Evolutionary conservation across 345 rosid genomes (phyloP).

Genomic region (Boechera divaricarpa): DNA sequence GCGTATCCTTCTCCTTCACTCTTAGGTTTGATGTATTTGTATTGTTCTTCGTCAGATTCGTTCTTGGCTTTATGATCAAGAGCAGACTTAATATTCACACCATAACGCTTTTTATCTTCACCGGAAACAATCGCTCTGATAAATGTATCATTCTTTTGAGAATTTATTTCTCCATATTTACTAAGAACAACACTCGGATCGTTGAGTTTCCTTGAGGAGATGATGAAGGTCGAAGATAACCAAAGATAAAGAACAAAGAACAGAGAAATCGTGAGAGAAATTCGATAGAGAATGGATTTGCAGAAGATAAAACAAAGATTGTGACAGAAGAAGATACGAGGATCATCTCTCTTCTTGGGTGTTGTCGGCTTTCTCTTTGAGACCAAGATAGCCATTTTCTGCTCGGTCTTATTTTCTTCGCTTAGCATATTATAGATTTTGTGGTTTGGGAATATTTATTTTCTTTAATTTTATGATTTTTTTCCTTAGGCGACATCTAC

Average conservation of each 20-base stretch:
- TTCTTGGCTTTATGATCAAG: neutral
- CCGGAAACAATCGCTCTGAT: neutral
- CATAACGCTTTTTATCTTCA: neutral
- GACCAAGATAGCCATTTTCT: constrained; percentile 4
- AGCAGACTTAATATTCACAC: neutral
- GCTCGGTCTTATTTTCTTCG: neutral
- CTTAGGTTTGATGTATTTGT: constrained; percentile 31
- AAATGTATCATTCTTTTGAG: neutral
- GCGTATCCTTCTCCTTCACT: constrained; percentile 52
- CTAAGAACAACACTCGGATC: constrained; percentile 29
- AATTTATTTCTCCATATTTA: neutral
- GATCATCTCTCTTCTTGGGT: neutral
- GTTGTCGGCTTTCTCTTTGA: constrained; percentile 12
- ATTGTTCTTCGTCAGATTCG: neutral
- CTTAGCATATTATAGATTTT: neutral
- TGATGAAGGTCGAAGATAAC: constrained; percentile 63
- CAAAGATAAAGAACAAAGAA: constrained; percentile 53
- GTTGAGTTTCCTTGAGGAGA: constrained; percentile 68
- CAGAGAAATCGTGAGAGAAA: constrained; percentile 51
- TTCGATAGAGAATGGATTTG: constrained; percentile 24
- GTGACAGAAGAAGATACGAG: neutral
- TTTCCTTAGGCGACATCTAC: neutral
- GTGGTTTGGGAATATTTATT: neutral
- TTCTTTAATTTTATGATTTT: neutral
- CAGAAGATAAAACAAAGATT: neutral